Evolutionary conservation across 352 stramenopile genomes (phyloP).

Genomic region (Pythium guiyangense): DNA sequence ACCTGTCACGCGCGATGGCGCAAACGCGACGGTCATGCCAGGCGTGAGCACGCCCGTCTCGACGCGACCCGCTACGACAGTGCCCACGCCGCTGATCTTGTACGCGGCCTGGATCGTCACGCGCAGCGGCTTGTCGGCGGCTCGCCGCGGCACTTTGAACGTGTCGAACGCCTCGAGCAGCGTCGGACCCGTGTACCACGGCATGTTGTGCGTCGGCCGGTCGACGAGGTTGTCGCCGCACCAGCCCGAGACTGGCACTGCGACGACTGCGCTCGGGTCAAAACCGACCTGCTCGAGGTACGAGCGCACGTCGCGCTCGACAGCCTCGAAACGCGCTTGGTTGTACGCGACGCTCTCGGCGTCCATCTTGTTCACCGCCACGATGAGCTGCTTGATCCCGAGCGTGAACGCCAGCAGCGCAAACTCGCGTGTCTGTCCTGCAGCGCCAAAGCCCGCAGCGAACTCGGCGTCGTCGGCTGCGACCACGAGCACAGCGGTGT

Average conservation of each 20-base stretch:
- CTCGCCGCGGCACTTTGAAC: constrained; percentile 89
- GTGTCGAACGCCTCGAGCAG: constrained; percentile 93
- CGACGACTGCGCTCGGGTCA: constrained; percentile 93
- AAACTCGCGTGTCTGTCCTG: constrained; percentile 95
- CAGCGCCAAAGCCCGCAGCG: constrained; percentile 94
- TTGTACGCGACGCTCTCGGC: constrained; percentile 92
- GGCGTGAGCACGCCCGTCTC: constrained; percentile 96
- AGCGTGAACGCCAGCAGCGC: constrained; percentile 95
- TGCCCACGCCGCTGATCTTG: constrained; percentile 97
- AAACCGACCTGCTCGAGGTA: constrained; percentile 97
- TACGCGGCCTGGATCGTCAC: constrained; percentile 96
- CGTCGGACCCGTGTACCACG: constrained; percentile 94
- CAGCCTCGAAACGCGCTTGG: constrained; percentile 92
- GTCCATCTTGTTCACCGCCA: constrained; percentile 99
- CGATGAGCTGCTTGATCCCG: constrained; percentile 98
- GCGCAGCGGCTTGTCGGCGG: constrained; percentile 93
- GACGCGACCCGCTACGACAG: constrained; percentile 93
- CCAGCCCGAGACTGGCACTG: constrained; percentile 97
- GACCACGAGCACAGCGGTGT: constrained; percentile 96
- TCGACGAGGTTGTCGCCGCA: constrained; percentile 97
- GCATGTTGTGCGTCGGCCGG: constrained; percentile 88
- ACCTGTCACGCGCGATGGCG: constrained; percentile 67
- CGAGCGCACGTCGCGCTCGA: constrained; percentile 88
- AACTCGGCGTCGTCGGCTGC: constrained; percentile 91
- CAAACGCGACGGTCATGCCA: constrained; percentile 91